Base-by-base conservation (phyloP, 2,329 filamentous ascomycete genomes). In the Microdochium trichocladiopsis region DNA sequence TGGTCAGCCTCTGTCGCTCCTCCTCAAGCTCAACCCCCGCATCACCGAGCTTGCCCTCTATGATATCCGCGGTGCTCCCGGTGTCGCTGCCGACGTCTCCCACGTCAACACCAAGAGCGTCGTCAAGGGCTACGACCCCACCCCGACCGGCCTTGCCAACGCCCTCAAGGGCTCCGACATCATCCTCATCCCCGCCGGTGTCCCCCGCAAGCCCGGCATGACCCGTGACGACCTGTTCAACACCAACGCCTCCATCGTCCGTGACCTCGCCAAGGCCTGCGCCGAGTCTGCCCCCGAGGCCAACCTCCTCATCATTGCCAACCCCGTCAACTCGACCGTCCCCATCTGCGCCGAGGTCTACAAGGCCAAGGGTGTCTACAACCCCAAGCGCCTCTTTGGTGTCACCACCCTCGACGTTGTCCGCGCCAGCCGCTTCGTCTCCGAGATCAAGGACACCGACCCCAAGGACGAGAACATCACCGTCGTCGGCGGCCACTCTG, bases 161-260 rank as follows among this genome's bases (percentile, higher is more conserved):
- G 87, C 86, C 67, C 84, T 99, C 72, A 88, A 89, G 78, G 92
- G 83, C 69, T 79, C 91, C 67, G 91, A 97, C 76, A 86, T 99
- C 65, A 90, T 99, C 68, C 84, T 99, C 69, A 97, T 99, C 74
- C 94, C 94, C 68, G 94, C 94, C 68, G 94, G 94, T 82, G 93
- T 99, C 62, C 94, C 94, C 70, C 91, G 94, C 79, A 96, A 96
- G 85, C 94, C 94, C 72, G 94, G 94, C 77, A 99, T 99, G 94
- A 95, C 89, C 78, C 92, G 94, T 82, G 94, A 99, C 77, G 93
- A 99, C 73, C 87, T 99, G 60, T 99, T 99, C 91, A 97, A 97
- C 86, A 99, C 93, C 83, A 99, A 99, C 76, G 94, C 94, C 74
- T 95, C 90, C 72, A 99, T 99, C 73, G 94, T 99, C 72, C 92